These are phyloP conservation scores for Crataegus laevigata DNA, from an alignment of 306 rosid species.

Conservation along the genomic window DNA sequence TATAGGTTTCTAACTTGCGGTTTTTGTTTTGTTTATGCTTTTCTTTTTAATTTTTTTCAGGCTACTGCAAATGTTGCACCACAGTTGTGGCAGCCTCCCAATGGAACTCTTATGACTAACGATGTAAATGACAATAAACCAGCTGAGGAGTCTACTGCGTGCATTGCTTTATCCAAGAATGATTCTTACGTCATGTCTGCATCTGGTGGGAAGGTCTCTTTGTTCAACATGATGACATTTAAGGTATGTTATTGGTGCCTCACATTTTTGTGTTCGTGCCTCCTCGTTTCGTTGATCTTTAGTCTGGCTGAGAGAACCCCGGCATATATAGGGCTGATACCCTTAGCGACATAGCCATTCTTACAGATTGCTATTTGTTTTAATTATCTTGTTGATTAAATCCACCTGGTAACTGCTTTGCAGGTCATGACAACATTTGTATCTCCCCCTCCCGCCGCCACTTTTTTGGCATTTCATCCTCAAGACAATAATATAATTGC, in stretches of 20 bases:
- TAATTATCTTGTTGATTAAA: not conserved
- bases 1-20: not conserved
- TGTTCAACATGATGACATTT: conserved; percentile 45
- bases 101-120: conserved; percentile 36
- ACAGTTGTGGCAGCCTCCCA: conserved; percentile 43
- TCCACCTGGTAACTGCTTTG: not conserved
- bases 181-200: conserved; percentile 48
- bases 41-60: not conserved
- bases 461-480: conserved; percentile 43
- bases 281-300: not conserved
- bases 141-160: conserved; percentile 35
- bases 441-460: conserved; percentile 40
- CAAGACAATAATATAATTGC: conserved; percentile 44
- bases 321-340: not conserved
- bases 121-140: conserved; percentile 35
- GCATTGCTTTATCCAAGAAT: conserved; percentile 40
- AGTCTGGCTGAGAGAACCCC: not conserved
- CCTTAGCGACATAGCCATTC: not conserved
- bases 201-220: conserved; percentile 40
- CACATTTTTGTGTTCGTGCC: not conserved
- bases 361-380: not conserved
- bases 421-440: conserved; percentile 46
- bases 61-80: conserved; percentile 34
- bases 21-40: not conserved
- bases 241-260: conserved; percentile 23